A percentile compares a stretch with the other conserved stretches of the same genome.
These are phyloP conservation scores for Hanseniaspora taiwanica DNA, from an alignment of 805 yeast species.

Conservation along the genomic window DNA sequence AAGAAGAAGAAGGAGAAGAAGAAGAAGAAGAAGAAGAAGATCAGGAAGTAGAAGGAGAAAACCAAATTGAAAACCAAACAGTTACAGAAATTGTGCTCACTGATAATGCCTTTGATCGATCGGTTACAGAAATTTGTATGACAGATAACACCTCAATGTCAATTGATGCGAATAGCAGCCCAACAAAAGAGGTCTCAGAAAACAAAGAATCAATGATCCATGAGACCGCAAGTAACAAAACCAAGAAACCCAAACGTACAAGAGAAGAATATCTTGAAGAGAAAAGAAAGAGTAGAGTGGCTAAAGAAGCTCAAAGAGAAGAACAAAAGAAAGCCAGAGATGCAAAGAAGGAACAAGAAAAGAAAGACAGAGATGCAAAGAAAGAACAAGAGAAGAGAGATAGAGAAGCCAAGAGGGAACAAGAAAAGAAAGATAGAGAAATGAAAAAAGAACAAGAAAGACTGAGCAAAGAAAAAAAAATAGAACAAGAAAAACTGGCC, in stretches of 20 bases:
- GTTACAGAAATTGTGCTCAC: too few species aligned
- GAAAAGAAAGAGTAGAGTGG: slow-evolving; percentile 9
- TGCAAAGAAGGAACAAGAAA: slow-evolving; percentile 11
- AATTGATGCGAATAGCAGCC: slow-evolving; percentile 8
- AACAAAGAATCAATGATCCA: slow-evolving; percentile 8
- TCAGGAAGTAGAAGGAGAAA: too few species aligned
- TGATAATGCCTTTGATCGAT: too few species aligned
- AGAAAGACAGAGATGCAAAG: slow-evolving; percentile 1
- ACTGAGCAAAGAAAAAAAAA: slow-evolving; percentile 11
- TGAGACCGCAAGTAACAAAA: slow-evolving; percentile 14
- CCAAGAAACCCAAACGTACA: slow-evolving; percentile 12
- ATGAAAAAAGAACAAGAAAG: slow-evolving; percentile 11
- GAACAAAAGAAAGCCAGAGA: slow-evolving; percentile 16
- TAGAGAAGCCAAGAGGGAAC: slow-evolving; percentile 10
- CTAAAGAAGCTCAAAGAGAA: slow-evolving; percentile 10
- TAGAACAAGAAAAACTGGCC: slow-evolving; percentile 18
- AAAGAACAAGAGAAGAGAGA: slow-evolving; percentile 5
- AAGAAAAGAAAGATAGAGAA: slow-evolving; percentile 16
- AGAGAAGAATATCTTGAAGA: slow-evolving; percentile 8
- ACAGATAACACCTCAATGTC: too few species aligned
- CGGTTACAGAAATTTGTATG: too few species aligned
- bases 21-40: too few species aligned
- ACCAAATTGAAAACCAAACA: too few species aligned
- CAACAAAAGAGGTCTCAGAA: slow-evolving; percentile 8
- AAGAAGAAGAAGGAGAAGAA: slow-evolving; percentile 6